Evolutionary conservation across 306 rosid species (phyloP), one percentile per base, ranked within the genome.

Genomic region (Pyrus pyrifolia): DNA sequence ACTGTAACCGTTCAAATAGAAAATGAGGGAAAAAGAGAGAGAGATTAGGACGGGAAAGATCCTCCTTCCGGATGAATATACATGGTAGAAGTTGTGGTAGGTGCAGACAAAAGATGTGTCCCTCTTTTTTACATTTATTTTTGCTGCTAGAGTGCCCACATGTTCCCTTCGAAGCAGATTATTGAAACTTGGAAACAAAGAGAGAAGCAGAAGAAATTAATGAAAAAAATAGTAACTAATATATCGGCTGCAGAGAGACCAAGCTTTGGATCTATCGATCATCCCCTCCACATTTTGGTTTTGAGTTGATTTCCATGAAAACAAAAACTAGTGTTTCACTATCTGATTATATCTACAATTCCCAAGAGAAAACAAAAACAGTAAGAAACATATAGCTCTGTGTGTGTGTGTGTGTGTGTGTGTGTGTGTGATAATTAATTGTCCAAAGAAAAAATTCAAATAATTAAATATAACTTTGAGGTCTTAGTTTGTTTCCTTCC

Each of bases 61-160:
- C 25, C 25, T 25, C 25, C 25, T 25, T 25, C 25, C 25, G 1
- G 25, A 25, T 65, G 84, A 74, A 38, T 21, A 25, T 65, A 33
- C 42, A 65, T 74, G 70, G 78, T 82, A 79, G 60, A 73, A 25
- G 85, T 46, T 80, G 79, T 72, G 62, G 33, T 80, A 69, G 73
- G 76, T 83, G 81, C 78, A 85, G 76, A 78, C 77, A 85, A 81
- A 73, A 64, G 62, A 81, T 70, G 70, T 80, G 86, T 60, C 78
- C 82, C 82, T 72, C 77, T 78, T 73, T 60, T 66, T 70, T 67
- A 70, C 52, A 65, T 84, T 67, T 74, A 60, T 40, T 71, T 57
- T 76, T 73, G 85, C 77, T 76, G 82, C 72, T 59, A 77, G 78
- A 81, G 90, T 69, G 79, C 82, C 87, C 86, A 86, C 90, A 79